These are phyloP conservation scores for Gomphus bonarii DNA, from an alignment of 1,284 basidiomycete species.

Conservation along the genomic window DNA sequence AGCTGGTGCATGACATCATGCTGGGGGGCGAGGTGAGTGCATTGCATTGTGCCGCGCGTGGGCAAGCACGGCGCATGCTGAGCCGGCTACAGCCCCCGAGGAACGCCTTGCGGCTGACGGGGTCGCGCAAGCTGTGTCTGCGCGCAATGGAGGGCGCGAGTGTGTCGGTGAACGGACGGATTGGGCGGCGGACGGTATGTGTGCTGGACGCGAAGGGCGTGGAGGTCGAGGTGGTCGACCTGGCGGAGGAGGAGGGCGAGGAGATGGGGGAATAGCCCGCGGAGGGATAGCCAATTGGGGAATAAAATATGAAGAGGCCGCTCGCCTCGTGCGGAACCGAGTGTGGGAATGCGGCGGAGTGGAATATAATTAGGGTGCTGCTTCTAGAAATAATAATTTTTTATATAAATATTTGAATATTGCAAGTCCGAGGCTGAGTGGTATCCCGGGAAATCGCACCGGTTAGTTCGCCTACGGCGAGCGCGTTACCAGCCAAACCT, in stretches of 20 bases:
- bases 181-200: slow-evolving; percentile 63
- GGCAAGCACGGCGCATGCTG: background rate
- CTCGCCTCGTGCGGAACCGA: slow-evolving; percentile 6
- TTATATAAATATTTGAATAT: too few relatives aligned
- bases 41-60: background rate
- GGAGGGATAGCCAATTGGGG: slow-evolving; percentile 12
- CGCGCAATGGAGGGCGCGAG: slow-evolving; percentile 41
- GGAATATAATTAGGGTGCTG: background rate
- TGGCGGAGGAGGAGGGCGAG: slow-evolving; percentile 56
- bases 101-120: slow-evolving; percentile 1
- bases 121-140: slow-evolving; percentile 31
- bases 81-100: background rate
- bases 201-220: slow-evolving; percentile 53
- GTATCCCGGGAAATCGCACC: slow-evolving; percentile 2
- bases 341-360: background rate
- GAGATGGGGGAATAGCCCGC: slow-evolving; percentile 35
- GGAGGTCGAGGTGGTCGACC: slow-evolving; percentile 61
- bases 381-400: slow-evolving; percentile 1
- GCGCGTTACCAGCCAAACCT: slow-evolving; percentile 2
- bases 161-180: slow-evolving; percentile 63
- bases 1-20: slow-evolving; percentile 5
- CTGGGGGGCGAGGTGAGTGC: background rate
- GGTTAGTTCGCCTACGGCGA: slow-evolving; percentile 1
- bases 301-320: background rate
- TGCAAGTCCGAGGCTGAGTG: background rate